Evolutionary conservation across 495 filamentous ascomycete genomes (phyloP).

Genomic region (Xylaria telfairii): DNA sequence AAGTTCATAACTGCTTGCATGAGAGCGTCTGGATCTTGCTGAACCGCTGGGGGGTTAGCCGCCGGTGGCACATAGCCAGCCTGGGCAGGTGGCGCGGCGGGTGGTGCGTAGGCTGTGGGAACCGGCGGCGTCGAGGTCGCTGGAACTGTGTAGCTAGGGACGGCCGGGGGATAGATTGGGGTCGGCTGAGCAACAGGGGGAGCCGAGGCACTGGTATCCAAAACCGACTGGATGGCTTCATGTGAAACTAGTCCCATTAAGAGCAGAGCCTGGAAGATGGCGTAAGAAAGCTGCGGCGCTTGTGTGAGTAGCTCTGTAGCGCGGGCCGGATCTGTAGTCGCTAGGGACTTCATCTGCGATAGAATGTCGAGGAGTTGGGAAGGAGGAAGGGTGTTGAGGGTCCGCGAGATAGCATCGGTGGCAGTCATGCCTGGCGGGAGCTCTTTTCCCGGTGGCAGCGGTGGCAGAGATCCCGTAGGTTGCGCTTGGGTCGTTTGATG

Average conservation of each 20-base stretch:
- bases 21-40: slow-evolving; percentile 66
- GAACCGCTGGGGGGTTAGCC: slow-evolving; percentile 46
- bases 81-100: slow-evolving; percentile 25
- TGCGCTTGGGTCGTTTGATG: slow-evolving; percentile 28
- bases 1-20: slow-evolving; percentile 78
- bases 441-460: slow-evolving; percentile 83
- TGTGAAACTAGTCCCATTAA: slow-evolving; percentile 89
- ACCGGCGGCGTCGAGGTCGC: slow-evolving; percentile 39
- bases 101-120: slow-evolving; percentile 30
- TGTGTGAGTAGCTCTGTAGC: slow-evolving; percentile 86
- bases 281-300: slow-evolving; percentile 92
- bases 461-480: slow-evolving; percentile 62
- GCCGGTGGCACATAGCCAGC: slow-evolving; percentile 49
- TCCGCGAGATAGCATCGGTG: slow-evolving; percentile 89
- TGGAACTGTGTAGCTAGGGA: slow-evolving; percentile 27
- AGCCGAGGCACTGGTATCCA: slow-evolving; percentile 44
- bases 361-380: slow-evolving; percentile 93
- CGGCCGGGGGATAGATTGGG: slow-evolving; percentile 24
- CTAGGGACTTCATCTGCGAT: slow-evolving; percentile 90
- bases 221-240: slow-evolving; percentile 55
- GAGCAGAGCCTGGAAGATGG: slow-evolving; percentile 93
- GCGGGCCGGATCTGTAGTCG: slow-evolving; percentile 77
- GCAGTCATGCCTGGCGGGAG: slow-evolving; percentile 80
- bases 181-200: slow-evolving; percentile 28
- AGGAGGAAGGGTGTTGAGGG: slow-evolving; percentile 81